phyloP scores from a whole-genome alignment of 2,329 filamentous ascomycete genomes.

The Fusarium floridanum region DNA sequence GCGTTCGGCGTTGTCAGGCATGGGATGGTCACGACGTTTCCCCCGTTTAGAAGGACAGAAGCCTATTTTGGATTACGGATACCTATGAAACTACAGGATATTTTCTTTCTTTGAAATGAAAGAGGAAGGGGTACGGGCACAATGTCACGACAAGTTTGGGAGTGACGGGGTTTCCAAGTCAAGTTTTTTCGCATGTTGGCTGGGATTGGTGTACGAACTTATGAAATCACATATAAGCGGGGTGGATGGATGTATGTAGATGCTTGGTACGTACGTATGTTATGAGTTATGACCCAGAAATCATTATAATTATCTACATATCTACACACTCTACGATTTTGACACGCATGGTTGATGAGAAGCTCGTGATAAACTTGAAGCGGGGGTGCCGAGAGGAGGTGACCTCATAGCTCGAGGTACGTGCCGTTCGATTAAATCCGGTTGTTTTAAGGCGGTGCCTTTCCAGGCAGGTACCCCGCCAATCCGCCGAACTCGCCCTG shows the following conservation, averaged over 20 bases:
- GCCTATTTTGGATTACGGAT: slow-evolving; percentile 31
- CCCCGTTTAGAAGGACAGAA: slow-evolving; percentile 17
- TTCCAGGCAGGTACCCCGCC: background rate
- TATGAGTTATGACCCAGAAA: slow-evolving; percentile 41
- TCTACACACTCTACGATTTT: background rate
- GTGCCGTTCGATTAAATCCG: background rate
- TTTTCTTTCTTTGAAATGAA: slow-evolving; percentile 22
- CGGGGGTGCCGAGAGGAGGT: slow-evolving; percentile 4
- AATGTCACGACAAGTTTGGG: slow-evolving; percentile 6
- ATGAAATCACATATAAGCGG: slow-evolving; percentile 36
- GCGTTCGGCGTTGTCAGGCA: slow-evolving; percentile 33
- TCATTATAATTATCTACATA: slow-evolving; percentile 2
- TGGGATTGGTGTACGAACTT: slow-evolving; percentile 36
- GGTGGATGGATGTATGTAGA: slow-evolving; percentile 39
- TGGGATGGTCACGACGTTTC: slow-evolving; percentile 7
- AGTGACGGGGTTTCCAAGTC: slow-evolving; percentile 10
- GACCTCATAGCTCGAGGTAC: slow-evolving; percentile 27
- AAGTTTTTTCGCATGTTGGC: slow-evolving; percentile 14
- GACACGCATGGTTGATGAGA: background rate
- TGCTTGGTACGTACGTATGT: slow-evolving; percentile 31
- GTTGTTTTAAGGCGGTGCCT: slow-evolving; percentile 10
- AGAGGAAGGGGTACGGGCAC: slow-evolving; percentile 6
- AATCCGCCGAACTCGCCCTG: slow-evolving; percentile 2
- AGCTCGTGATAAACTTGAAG: background rate
- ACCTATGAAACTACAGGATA: slow-evolving; percentile 32